These are phyloP conservation scores for Colletotrichum sp. DNA, from an alignment of 2,329 filamentous ascomycete genomes.

Conservation along the genomic window DNA sequence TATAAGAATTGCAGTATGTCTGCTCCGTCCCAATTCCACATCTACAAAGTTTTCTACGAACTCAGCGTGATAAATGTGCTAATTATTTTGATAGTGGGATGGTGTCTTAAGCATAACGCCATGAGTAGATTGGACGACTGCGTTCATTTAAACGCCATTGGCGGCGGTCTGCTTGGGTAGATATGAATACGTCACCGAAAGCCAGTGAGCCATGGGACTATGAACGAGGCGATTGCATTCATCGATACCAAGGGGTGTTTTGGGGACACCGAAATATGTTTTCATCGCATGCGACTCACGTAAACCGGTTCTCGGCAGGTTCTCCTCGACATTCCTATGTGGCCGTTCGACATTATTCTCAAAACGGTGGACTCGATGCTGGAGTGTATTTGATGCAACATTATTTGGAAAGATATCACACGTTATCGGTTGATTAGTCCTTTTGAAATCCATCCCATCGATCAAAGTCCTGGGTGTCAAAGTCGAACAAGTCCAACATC, in stretches of 20 bases:
- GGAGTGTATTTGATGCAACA: background rate
- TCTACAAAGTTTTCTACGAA: background rate
- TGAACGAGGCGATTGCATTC: background rate
- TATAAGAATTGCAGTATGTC: background rate
- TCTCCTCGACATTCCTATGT: background rate
- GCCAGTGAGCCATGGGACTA: background rate
- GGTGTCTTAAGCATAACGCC: background rate
- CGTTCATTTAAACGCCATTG: background rate
- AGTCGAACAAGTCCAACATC: slow-evolving; percentile 48
- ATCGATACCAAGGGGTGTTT: background rate
- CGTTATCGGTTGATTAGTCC: background rate
- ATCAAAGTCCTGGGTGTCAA: slow-evolving; percentile 45
- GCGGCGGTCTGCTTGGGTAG: background rate
- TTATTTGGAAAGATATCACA: background rate
- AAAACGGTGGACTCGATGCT: background rate
- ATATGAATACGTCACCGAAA: background rate
- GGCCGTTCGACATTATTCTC: background rate
- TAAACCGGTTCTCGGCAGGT: background rate
- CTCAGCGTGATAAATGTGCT: background rate
- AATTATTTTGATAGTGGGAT: background rate
- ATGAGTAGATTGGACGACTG: background rate
- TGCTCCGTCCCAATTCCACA: background rate
- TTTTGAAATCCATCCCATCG: slow-evolving; percentile 36
- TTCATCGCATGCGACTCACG: background rate
- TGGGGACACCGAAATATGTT: background rate